Percentiles rank a stretch among this genome's conserved stretches.
Evolutionary conservation across 2,329 filamentous ascomycete genomes (phyloP).

Genomic region (Cercospora sesami): DNA sequence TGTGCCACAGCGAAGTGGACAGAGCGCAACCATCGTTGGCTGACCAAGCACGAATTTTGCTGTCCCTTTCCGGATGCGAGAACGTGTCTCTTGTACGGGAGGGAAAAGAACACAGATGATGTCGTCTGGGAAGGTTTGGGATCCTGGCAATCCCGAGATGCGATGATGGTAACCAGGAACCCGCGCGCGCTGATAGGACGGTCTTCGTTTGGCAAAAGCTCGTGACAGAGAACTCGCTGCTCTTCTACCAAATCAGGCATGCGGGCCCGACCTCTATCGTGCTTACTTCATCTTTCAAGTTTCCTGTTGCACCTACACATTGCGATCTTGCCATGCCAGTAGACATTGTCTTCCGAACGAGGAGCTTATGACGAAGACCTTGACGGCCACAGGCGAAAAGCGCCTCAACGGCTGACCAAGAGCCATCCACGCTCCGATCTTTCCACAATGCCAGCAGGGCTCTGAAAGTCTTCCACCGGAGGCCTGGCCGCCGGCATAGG

Average conservation of each 20-base stretch:
- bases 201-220: background rate
- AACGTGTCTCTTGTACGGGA: background rate
- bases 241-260: background rate
- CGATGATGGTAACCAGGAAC: background rate
- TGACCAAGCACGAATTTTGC: background rate
- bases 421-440: too few relatives aligned
- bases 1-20: background rate
- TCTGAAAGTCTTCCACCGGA: too few relatives aligned
- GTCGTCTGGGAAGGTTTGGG: background rate
- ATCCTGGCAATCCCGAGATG: background rate
- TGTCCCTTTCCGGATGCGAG: background rate
- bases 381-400: too few relatives aligned
- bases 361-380: too few relatives aligned
- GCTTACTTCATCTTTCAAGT: background rate
- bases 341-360: too few relatives aligned
- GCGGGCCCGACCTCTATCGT: background rate
- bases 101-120: background rate
- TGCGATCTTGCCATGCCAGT: too few relatives aligned
- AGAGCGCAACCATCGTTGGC: background rate
- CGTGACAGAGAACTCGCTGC: slow-evolving; percentile 2
- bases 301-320: background rate
- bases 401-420: too few relatives aligned
- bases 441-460: too few relatives aligned
- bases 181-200: background rate
- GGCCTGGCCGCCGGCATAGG: too few relatives aligned